Conservation (phyloP, 352 stramenopile genomes). For the Phytopythium aichiense region DNA sequence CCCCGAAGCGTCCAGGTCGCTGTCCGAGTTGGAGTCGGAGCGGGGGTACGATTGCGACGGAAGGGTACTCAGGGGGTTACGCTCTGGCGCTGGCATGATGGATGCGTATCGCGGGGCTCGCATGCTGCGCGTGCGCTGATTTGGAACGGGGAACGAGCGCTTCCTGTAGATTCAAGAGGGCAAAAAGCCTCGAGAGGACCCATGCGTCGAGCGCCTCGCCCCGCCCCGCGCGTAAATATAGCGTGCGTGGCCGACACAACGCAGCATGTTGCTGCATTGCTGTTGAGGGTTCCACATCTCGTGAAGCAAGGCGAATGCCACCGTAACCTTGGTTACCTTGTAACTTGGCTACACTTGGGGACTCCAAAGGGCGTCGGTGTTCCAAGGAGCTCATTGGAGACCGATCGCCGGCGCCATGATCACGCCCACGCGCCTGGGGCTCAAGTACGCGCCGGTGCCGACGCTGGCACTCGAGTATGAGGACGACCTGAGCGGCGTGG, state of each 20-base stretch:
- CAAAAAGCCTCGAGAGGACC: not conserved
- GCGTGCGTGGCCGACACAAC: not conserved
- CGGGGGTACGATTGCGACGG: not conserved
- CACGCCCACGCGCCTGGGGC: conserved; percentile 68
- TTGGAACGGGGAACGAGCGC: not conserved
- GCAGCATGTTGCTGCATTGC: not conserved
- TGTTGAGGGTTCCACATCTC: not conserved
- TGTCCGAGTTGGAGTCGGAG: conserved; percentile 12
- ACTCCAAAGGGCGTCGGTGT: conserved; percentile 1
- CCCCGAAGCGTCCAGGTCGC: not conserved
- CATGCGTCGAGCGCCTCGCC: not conserved
- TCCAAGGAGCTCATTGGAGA: not conserved
- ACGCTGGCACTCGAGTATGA: conserved; percentile 84
- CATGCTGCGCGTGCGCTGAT: not conserved
- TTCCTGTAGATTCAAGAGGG: not conserved
- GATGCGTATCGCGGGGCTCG: conserved; percentile 1
- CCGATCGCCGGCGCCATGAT: conserved; percentile 32
- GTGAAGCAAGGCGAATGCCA: not conserved
- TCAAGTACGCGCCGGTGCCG: conserved; percentile 80
- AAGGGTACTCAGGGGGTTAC: conserved; percentile 7
- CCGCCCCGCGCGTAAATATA: conserved; percentile 1
- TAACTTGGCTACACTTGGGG: not conserved
- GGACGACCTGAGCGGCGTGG: conserved; percentile 35
- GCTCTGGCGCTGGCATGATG: conserved; percentile 6
- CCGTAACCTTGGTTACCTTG: not conserved